phyloP scores from a whole-genome alignment of 179 eudicot species.

The Patellifolia procumbens region DNA sequence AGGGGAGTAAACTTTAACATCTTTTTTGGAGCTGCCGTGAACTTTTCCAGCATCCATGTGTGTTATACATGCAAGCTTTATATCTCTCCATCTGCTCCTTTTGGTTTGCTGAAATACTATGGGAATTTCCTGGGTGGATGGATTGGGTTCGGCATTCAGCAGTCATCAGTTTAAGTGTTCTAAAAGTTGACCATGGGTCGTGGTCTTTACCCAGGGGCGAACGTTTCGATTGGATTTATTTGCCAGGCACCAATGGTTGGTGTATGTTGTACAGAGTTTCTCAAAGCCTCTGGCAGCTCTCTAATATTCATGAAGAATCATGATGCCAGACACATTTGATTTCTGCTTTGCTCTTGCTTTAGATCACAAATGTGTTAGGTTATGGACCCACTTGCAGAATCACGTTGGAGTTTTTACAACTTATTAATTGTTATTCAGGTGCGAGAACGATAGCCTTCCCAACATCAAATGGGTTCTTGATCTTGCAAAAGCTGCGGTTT shows the following conservation, averaged over 20 bases:
- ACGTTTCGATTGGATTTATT: background rate
- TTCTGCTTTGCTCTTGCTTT: background rate
- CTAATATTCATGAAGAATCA: background rate
- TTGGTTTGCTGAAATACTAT: background rate
- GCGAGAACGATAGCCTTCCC: slow-evolving; percentile 92
- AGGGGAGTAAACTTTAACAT: background rate
- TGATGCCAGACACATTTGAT: background rate
- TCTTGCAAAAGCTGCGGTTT: slow-evolving; percentile 87
- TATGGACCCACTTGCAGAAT: slow-evolving; percentile 2
- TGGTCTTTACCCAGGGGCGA: background rate
- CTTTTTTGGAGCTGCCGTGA: background rate
- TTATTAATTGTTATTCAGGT: slow-evolving; percentile 46
- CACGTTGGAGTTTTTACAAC: background rate
- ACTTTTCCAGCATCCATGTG: background rate
- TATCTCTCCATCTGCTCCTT: background rate
- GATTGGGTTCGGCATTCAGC: background rate
- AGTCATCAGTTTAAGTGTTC: background rate
- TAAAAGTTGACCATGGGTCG: background rate
- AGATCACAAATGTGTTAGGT: background rate
- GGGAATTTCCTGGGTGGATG: background rate
- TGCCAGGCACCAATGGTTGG: background rate
- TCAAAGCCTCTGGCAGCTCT: slow-evolving; percentile 4
- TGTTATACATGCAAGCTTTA: background rate
- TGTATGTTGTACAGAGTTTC: background rate
- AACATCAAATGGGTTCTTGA: slow-evolving; percentile 79